Evolutionary conservation across 2,329 filamentous ascomycete genomes (phyloP).

Genomic region (Diaporthe ilicicola): DNA sequence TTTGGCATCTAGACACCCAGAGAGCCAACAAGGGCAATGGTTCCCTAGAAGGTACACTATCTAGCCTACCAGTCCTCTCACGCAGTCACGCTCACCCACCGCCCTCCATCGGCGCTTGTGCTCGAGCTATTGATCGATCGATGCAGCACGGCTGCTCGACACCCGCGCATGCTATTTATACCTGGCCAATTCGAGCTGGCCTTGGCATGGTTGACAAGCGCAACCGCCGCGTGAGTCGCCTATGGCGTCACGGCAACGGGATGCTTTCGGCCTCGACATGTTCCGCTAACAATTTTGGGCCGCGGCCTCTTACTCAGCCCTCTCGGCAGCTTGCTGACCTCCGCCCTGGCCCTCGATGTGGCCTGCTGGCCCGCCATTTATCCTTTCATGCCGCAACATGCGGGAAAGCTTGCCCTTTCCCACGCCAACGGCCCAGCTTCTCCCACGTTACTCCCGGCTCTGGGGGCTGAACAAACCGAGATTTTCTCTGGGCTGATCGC

Average conservation of each 20-base stretch:
- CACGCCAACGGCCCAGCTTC: background rate
- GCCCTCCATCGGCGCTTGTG: conserved; percentile 29
- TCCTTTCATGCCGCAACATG: conserved; percentile 22
- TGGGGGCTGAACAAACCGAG: conserved; percentile 19
- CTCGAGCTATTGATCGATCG: conserved; percentile 13
- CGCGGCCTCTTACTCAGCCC: conserved; percentile 18
- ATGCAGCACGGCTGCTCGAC: conserved; percentile 23
- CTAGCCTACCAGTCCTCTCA: background rate
- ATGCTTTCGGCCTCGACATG: conserved; percentile 1
- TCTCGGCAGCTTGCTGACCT: conserved; percentile 3
- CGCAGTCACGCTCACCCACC: background rate
- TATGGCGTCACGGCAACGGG: conserved; percentile 11
- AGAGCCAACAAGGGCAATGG: background rate
- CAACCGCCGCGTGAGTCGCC: conserved; percentile 12
- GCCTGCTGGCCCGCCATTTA: conserved; percentile 6
- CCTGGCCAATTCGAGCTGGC: background rate
- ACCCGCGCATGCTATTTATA: conserved; percentile 29
- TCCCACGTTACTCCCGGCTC: conserved; percentile 22
- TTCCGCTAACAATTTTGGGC: conserved; percentile 25
- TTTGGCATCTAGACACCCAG: conserved; percentile 19
- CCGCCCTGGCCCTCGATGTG: conserved; percentile 1
- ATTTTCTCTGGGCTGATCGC: conserved; percentile 25
- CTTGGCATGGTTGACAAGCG: conserved; percentile 23
- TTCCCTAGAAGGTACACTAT: too few species aligned
- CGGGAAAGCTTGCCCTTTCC: conserved; percentile 19